These are phyloP conservation scores for Eragrostis curvula DNA, from an alignment of 176 grass and related monocot species.

Conservation along the genomic window DNA sequence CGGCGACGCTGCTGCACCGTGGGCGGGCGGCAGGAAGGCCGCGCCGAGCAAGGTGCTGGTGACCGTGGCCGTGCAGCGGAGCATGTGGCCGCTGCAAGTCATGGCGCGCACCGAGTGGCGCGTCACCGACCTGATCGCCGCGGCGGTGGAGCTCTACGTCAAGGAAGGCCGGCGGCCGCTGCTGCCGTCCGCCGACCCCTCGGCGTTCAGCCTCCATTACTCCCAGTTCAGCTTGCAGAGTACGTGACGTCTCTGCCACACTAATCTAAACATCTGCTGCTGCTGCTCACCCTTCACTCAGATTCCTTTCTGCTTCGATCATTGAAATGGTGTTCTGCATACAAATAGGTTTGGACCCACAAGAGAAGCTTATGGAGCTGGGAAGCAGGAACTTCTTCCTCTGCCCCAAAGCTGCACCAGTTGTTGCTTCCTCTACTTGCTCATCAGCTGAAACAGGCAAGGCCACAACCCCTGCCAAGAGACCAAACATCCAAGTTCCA, in stretches of 20 bases:
- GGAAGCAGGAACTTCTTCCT: slow-evolving; percentile 91
- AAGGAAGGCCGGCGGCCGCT: slow-evolving; percentile 57
- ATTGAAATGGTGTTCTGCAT: background rate
- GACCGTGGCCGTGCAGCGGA: slow-evolving; percentile 65
- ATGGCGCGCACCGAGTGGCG: slow-evolving; percentile 72
- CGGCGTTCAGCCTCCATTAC: slow-evolving; percentile 64
- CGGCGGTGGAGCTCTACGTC: slow-evolving; percentile 62
- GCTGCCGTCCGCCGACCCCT: slow-evolving; percentile 47
- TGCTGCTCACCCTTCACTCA: background rate
- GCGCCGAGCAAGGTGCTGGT: slow-evolving; percentile 69
- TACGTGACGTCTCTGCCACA: slow-evolving; percentile 38
- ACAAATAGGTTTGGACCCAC: slow-evolving; percentile 60
- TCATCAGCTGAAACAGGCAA: slow-evolving; percentile 25
- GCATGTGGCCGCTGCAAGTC: slow-evolving; percentile 80
- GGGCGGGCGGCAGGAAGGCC: slow-evolving; percentile 10
- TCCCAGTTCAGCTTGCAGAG: slow-evolving; percentile 84
- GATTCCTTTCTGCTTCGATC: background rate
- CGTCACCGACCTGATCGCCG: slow-evolving; percentile 59
- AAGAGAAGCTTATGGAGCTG: slow-evolving; percentile 61
- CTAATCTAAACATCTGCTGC: background rate
- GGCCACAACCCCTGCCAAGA: background rate
- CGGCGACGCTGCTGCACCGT: slow-evolving; percentile 37
- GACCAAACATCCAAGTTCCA: background rate
- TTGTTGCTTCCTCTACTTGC: slow-evolving; percentile 13
- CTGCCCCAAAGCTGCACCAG: slow-evolving; percentile 47